Evolutionary conservation across 441 rosid genomes (phyloP).

Genomic region (Populus tomentosa): DNA sequence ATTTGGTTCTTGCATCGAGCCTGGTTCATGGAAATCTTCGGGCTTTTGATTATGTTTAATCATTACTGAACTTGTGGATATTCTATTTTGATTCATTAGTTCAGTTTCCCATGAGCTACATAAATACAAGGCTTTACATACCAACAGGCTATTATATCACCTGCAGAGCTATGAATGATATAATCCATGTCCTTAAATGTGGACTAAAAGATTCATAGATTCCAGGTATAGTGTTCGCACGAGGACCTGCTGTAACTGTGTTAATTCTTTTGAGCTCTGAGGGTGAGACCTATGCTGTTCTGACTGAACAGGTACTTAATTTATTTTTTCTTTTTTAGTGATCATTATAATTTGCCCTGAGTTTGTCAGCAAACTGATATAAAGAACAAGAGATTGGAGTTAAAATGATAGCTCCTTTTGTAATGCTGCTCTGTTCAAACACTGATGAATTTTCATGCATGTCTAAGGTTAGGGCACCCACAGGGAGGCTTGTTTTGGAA

Average conservation of each 20-base stretch:
- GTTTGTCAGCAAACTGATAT: background rate
- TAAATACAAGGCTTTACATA: background rate
- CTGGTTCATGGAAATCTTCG: background rate
- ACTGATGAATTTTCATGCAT: constrained; percentile 10
- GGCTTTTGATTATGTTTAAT: background rate
- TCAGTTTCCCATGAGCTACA: background rate
- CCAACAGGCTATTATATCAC: background rate
- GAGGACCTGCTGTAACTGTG: constrained; percentile 92
- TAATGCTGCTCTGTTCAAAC: background rate
- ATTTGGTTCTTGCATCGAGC: background rate
- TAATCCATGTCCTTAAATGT: constrained; percentile 13
- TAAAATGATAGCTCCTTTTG: constrained; percentile 3
- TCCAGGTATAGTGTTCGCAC: constrained; percentile 91
- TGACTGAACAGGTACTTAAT: constrained; percentile 74
- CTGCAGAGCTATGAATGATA: background rate
- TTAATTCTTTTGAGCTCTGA: constrained; percentile 70
- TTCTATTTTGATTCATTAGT: background rate
- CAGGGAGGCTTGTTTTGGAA: constrained; percentile 75
- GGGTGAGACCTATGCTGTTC: constrained; percentile 73
- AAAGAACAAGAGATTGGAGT: constrained; percentile 8
- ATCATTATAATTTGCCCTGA: background rate
- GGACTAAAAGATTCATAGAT: constrained; percentile 50
- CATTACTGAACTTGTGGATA: background rate
- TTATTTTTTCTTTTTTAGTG: background rate
- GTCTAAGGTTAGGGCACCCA: constrained; percentile 75